Evolutionary conservation across 768 basidiomycete genomes (phyloP).

Genomic region (Xanthoconium purpureum): DNA sequence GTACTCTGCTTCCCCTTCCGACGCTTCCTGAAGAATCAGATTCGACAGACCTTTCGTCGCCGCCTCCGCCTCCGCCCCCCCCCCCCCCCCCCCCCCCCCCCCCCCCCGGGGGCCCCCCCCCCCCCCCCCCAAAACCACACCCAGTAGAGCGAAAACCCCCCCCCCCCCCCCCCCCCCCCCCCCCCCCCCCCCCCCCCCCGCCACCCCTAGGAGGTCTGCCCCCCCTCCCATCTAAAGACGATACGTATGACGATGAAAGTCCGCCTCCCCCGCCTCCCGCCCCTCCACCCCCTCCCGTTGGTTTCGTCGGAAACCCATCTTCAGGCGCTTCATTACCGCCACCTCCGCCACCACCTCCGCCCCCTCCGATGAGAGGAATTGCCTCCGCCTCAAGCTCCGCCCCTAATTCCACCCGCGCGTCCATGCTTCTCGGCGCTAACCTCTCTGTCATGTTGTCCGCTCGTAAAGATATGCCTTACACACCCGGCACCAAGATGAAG

Average conservation of each 20-base stretch:
- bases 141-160: too few relatives aligned
- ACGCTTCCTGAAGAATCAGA: slow-evolving; percentile 42
- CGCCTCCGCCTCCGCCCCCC: slow-evolving; percentile 12
- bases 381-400: slow-evolving; percentile 37
- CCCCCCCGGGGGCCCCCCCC: slow-evolving; percentile 15
- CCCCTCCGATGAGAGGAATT: slow-evolving; percentile 30
- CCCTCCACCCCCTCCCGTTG: slow-evolving; percentile 38
- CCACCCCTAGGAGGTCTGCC: slow-evolving; percentile 6
- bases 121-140: neutral
- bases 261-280: slow-evolving; percentile 33
- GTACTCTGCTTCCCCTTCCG: slow-evolving; percentile 34
- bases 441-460: slow-evolving; percentile 53
- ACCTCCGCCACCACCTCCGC: slow-evolving; percentile 39
- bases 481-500: slow-evolving; percentile 91
- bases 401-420: slow-evolving; percentile 53
- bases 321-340: slow-evolving; percentile 22
- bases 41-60: slow-evolving; percentile 20
- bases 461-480: slow-evolving; percentile 83
- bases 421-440: slow-evolving; percentile 57
- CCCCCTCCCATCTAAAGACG: slow-evolving; percentile 17
- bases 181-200: slow-evolving; percentile 1
- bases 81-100: slow-evolving; percentile 20
- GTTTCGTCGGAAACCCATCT: slow-evolving; percentile 28
- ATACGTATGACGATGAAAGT: slow-evolving; percentile 15
- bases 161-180: slow-evolving; percentile 7